Conservation (phyloP, 1,284 basidiomycete species). For the Schizophyllum commune region DNA sequence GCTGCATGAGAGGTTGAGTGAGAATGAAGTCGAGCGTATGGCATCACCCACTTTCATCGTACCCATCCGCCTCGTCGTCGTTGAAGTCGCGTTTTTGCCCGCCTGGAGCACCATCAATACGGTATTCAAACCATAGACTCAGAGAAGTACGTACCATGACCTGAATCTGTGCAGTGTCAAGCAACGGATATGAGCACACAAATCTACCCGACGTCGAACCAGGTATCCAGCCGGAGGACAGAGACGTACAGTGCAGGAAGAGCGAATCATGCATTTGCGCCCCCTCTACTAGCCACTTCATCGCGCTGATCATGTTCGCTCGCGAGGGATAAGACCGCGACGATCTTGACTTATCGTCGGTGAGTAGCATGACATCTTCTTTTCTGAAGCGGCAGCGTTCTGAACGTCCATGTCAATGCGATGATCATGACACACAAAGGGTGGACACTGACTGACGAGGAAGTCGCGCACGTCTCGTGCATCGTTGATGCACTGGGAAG, state of each 20-base stretch:
- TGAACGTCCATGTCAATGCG: neutral
- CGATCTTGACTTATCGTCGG: slow-evolving; percentile 41
- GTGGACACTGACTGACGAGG: slow-evolving; percentile 47
- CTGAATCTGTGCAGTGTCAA: neutral
- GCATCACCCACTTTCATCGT: slow-evolving; percentile 50
- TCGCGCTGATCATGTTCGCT: slow-evolving; percentile 72
- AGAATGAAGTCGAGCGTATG: neutral
- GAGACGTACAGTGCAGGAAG: slow-evolving; percentile 74
- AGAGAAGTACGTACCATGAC: neutral
- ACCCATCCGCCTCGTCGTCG: slow-evolving; percentile 63
- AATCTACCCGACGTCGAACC: neutral
- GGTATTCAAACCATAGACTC: neutral
- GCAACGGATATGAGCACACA: neutral
- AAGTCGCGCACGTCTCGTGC: slow-evolving; percentile 65
- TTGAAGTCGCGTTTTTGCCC: slow-evolving; percentile 67
- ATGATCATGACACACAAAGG: no score
- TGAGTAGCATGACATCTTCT: slow-evolving; percentile 71
- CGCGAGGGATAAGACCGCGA: slow-evolving; percentile 62
- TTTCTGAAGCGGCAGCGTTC: slow-evolving; percentile 60
- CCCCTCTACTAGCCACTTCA: slow-evolving; percentile 78
- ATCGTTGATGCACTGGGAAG: slow-evolving; percentile 69
- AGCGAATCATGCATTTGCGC: slow-evolving; percentile 75
- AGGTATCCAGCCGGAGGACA: no score
- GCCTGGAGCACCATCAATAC: slow-evolving; percentile 27
- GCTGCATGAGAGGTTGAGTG: slow-evolving; percentile 22